Evolutionary conservation across 2,329 filamentous ascomycete species (phyloP).

Genomic region (Colletotrichum sp.): DNA sequence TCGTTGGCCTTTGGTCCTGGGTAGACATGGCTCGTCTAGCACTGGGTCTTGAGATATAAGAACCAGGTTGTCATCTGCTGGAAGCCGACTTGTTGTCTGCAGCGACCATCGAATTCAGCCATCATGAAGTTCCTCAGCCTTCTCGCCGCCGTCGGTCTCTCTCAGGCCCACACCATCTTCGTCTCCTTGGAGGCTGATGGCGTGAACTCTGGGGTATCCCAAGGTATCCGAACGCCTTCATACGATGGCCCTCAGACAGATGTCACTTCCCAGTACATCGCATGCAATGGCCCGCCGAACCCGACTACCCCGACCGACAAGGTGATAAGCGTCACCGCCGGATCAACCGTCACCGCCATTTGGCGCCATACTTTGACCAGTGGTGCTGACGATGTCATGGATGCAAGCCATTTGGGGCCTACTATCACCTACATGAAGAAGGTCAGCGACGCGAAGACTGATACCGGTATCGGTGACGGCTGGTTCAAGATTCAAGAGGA

Average conservation of each 20-base stretch:
- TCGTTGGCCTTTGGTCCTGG: neutral
- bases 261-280: slow-evolving; percentile 52
- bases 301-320: slow-evolving; percentile 50
- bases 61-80: neutral
- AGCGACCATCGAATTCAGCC: neutral
- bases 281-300: slow-evolving; percentile 58
- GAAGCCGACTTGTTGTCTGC: neutral
- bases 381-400: slow-evolving; percentile 55
- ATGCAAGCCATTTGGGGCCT: slow-evolving; percentile 55
- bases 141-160: slow-evolving; percentile 29
- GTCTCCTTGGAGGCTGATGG: slow-evolving; percentile 51
- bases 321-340: slow-evolving; percentile 51
- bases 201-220: slow-evolving; percentile 47
- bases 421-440: slow-evolving; percentile 62
- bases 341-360: slow-evolving; percentile 51
- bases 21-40: neutral
- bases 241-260: slow-evolving; percentile 52
- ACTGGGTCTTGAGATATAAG: neutral
- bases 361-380: slow-evolving; percentile 55
- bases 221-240: slow-evolving; percentile 55
- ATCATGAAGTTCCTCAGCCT: slow-evolving; percentile 26
- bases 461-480: slow-evolving; percentile 44
- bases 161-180: slow-evolving; percentile 48
- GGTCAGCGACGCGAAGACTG: slow-evolving; percentile 51
- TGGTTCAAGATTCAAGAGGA: slow-evolving; percentile 51